Base-by-base conservation (phyloP, 2,329 filamentous ascomycete genomes). In the Pseudogymnoascus sp. region DNA sequence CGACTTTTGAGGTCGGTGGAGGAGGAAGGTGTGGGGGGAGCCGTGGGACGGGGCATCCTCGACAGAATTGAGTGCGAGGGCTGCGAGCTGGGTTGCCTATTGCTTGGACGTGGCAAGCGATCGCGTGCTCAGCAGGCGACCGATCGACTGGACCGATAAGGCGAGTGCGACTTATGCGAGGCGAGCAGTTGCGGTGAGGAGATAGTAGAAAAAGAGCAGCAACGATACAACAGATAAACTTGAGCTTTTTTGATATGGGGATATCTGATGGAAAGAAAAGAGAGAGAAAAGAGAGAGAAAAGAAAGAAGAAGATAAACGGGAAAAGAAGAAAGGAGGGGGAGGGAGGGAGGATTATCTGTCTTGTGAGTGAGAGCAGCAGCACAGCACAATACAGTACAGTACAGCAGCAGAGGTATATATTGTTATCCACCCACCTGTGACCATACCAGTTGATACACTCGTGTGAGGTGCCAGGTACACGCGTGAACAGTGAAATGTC, bases 1-100 rank as follows among this genome's bases (percentile, higher is more conserved):
- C 90, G 86, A 67, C 85, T 87, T 64, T 85, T 83, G 73, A 95
- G 90, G 72, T 95, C 91, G 61, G 88, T 88, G 35, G 90, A 93
- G 10, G 90, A 89, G 62, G 85, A 87, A 42, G 91, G 91, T 60
- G 91, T 96, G 47, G 87, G 90, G 50, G 88, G 90, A 62, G 87
- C 80, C 63, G 78, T 80, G 50, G 83, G 80, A 64, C 82, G 85
- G 74, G 88, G 84, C 89, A 92, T 92, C 67, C 66, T 74, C 21
- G 21, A 50, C 23, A 28, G 44, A 7, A 28, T 28, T n/a, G 44
- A 50, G 61, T 38, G 26, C 17, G 19, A 38, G 26, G 40, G 31
- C 44, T 53, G 61, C 11, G 26, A 31, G 38, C 35, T 53, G 40
- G 23, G 23, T 31, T 47, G 31, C 61, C 31, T 33, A 40, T 40